These are phyloP conservation scores for Plenodomus tracheiphilus DNA, from an alignment of 2,329 filamentous ascomycete species.

Conservation along the genomic window DNA sequence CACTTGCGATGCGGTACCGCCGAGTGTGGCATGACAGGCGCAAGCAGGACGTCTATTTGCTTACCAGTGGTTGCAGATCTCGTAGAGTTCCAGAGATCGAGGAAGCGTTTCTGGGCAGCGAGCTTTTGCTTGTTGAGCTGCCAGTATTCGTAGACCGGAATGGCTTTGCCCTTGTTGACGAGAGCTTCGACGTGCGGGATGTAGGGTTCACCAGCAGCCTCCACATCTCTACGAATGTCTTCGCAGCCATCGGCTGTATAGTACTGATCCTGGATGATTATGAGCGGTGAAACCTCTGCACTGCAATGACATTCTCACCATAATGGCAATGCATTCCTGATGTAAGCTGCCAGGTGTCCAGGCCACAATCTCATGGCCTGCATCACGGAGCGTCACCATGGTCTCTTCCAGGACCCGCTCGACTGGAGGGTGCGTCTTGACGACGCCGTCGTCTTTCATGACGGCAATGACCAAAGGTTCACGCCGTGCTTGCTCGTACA, in stretches of 20 bases:
- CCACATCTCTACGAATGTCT: constrained; percentile 61
- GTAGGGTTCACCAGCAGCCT: constrained; percentile 59
- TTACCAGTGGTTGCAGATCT: constrained; percentile 50
- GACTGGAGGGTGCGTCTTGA: constrained; percentile 59
- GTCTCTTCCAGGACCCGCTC: constrained; percentile 50
- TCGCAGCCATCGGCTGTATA: constrained; percentile 67
- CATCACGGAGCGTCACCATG: constrained; percentile 44
- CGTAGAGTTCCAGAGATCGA: constrained; percentile 61
- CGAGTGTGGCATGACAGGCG: constrained; percentile 64
- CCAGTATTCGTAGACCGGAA: constrained; percentile 69
- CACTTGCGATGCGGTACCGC: constrained; percentile 55
- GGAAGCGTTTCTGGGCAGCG: constrained; percentile 57
- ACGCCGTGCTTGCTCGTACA: constrained; percentile 47
- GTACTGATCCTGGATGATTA: constrained; percentile 55
- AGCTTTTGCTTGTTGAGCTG: constrained; percentile 64
- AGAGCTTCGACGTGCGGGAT: constrained; percentile 57
- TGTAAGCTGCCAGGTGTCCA: constrained; percentile 58
- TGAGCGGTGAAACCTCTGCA: too few relatives aligned
- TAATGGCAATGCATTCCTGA: constrained; percentile 58
- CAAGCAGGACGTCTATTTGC: constrained; percentile 59
- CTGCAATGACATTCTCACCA: constrained; percentile 49
- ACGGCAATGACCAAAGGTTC: constrained; percentile 56
- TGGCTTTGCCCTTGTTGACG: constrained; percentile 53
- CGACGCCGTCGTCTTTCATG: constrained; percentile 57
- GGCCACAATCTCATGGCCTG: constrained; percentile 59